Evolutionary conservation across 2,329 filamentous ascomycete genomes (phyloP), one percentile per base, ranked within the genome.

Genomic region (Sporothrix luriei): DNA sequence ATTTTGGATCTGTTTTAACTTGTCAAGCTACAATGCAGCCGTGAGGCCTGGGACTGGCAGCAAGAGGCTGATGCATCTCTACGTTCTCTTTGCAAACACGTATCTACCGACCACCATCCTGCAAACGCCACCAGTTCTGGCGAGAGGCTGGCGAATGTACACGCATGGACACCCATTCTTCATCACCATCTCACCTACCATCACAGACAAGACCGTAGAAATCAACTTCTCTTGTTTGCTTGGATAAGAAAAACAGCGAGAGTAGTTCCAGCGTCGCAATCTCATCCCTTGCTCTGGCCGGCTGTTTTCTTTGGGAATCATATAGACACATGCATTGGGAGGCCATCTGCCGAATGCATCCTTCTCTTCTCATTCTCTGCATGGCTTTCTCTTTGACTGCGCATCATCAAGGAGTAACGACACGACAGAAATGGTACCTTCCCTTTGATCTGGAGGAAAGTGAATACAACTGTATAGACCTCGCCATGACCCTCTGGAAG

Each of bases 181-280:
- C 13, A 48, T 33, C 24, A 14, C 16, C 43, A 48, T 49, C 61
- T 49, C 46, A 49, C 40, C 43, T 49, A 49, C 33, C 61, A 49
- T 46, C 19, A 2, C 19, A 43, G 21, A 61, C 24, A 16, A 6
- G 3, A 46, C 40, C 16, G 57, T 62, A 4, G 19, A 46, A 10
- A 49, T 7, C 52, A 40, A 9, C 54, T 49, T 9, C 61, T 33
- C 2, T 62, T 19, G 57, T 52, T 52, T 24, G 43, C 55, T 55
- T 66, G 64, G 64, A n/a, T n/a, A 26, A 6, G n/a, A 24, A 33
- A 59, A 57, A 64, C 70, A 71, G 70, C 70, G 70, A 71, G 61
- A 29, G 55, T 51, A 67, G 54, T 29, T 66, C 70, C 70, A 71
- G 62, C n/a, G 43, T 66, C 40, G 57, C 29, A 51, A 4, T 57